Base-by-base conservation (phyloP, 2,329 filamentous ascomycete species). In the Dactylonectria macrodidyma region DNA sequence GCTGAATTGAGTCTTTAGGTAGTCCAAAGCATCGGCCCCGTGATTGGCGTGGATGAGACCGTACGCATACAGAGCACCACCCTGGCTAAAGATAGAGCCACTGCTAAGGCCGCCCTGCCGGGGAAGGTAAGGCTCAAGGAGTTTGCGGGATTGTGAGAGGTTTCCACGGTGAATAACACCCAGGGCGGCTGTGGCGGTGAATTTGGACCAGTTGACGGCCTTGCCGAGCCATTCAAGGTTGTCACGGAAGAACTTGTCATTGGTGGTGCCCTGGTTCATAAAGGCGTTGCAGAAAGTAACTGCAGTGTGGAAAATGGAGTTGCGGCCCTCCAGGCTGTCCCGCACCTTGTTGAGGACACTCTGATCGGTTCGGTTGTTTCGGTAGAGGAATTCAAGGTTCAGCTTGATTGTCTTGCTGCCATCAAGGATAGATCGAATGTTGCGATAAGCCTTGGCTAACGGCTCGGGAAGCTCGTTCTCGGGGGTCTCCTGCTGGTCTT, bases 171-270 rank as follows among this genome's bases (percentile, higher is more conserved):
- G 96, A 70, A 99, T 98, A 59, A 98, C 96, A 81, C 96, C 96
- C 6, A 99, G 86, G 8, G 96, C 96, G 64, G 96, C 96, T 5
- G 96, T 99, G 14, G 96, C 96, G 1, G 96, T 98, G 80, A 99
- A 99, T 81, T 99, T 99, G 68, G 95, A 98, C 96, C 96, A 99
- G 84, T 99, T 99, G 55, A 98, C 95, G 30, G 96, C 96, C 85
- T 98, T 99, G 68, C 95, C 95, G 3, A 99, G 85, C 96, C 96
- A 99, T 73, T 99, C 96, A 26, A 99, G 84, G 79, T 99, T 99
- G 78, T 98, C 95, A 8, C 97, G 90, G 90, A 99, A 98, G 84
- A 99, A 99, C 78, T 95, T 97, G 83, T 99, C 96, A 76, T 97
- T 96, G 0, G 95, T 98, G 1, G 96, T 99, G 66, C 96, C 97